Evolutionary conservation across 2,329 filamentous ascomycete genomes (phyloP).

Genomic region (Talaromyces sp.): DNA sequence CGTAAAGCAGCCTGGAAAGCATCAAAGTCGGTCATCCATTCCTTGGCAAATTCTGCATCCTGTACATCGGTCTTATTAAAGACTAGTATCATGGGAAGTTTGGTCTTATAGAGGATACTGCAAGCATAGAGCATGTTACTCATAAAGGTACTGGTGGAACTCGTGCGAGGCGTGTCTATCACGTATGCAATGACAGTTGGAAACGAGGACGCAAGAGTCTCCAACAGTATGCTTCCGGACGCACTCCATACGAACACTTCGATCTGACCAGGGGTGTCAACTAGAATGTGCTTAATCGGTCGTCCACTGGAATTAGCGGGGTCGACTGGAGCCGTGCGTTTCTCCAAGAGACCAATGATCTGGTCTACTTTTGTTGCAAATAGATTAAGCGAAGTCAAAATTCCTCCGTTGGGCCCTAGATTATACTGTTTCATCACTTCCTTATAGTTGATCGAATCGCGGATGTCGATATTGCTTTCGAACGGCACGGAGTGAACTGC

Average conservation of each 20-base stretch:
- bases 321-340: constrained; percentile 66
- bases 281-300: constrained; percentile 75
- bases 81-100: constrained; percentile 95
- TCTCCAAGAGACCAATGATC: constrained; percentile 83
- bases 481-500: constrained; percentile 92
- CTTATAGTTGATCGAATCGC: constrained; percentile 98
- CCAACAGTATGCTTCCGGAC: constrained; percentile 87
- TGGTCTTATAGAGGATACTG: constrained; percentile 97
- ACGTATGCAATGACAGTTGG: constrained; percentile 97
- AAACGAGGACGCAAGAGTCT: constrained; percentile 87
- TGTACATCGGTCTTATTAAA: constrained; percentile 99
- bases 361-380: constrained; percentile 99
- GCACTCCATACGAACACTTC: constrained; percentile 99
- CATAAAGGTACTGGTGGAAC: constrained; percentile 96
- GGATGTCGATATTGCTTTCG: constrained; percentile 96
- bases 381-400: constrained; percentile 89
- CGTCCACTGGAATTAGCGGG: constrained; percentile 45
- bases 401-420: constrained; percentile 92
- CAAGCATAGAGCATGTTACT: constrained; percentile 99
- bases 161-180: constrained; percentile 91
- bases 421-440: constrained; percentile 99
- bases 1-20: constrained; percentile 84
- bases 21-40: constrained; percentile 99
- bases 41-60: constrained; percentile 83
- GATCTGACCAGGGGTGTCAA: constrained; percentile 96